Percentiles rank a stretch among this genome's conserved stretches.
Conservation (phyloP, 1,284 basidiomycete species). For the Rhodotorula glutinis region DNA sequence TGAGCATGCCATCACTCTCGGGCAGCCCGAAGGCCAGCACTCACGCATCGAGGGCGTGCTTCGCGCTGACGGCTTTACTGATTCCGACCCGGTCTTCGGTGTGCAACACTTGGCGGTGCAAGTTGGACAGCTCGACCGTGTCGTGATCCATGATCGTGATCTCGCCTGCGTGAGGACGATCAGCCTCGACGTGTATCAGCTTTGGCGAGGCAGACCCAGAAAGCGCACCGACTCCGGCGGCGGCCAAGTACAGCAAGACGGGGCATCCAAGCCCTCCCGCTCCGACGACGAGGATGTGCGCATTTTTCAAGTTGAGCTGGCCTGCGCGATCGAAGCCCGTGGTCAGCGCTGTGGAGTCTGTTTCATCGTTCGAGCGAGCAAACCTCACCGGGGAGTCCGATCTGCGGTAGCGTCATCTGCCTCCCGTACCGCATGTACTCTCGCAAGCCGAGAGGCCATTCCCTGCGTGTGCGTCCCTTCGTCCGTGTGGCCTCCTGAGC, state of each 20-base stretch:
- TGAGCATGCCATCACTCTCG: not conserved
- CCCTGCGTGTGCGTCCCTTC: too few relatives aligned
- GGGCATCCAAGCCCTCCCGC: slow-evolving; percentile 97
- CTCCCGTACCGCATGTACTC: slow-evolving; percentile 92
- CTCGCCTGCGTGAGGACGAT: slow-evolving; percentile 56
- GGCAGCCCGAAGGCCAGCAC: not conserved
- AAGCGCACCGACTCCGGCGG: slow-evolving; percentile 78
- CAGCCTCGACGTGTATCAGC: not conserved
- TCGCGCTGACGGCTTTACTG: slow-evolving; percentile 79
- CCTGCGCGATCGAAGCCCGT: slow-evolving; percentile 54
- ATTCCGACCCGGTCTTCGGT: slow-evolving; percentile 73
- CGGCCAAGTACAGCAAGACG: slow-evolving; percentile 85
- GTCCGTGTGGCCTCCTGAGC: too few relatives aligned
- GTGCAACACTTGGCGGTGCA: slow-evolving; percentile 91
- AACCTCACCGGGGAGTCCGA: slow-evolving; percentile 70
- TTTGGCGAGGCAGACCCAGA: too few relatives aligned
- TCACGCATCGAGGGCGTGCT: slow-evolving; percentile 41
- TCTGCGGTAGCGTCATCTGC: slow-evolving; percentile 91
- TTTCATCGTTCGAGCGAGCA: not conserved
- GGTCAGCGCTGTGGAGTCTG: too few relatives aligned
- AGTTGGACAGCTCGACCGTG: slow-evolving; percentile 82
- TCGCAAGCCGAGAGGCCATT: slow-evolving; percentile 47
- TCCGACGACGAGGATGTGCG: slow-evolving; percentile 82
- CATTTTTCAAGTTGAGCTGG: slow-evolving; percentile 72
- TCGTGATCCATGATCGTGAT: slow-evolving; percentile 92